Conservation (phyloP, 1,284 basidiomycete genomes). For the Amylostereum areolatum region DNA sequence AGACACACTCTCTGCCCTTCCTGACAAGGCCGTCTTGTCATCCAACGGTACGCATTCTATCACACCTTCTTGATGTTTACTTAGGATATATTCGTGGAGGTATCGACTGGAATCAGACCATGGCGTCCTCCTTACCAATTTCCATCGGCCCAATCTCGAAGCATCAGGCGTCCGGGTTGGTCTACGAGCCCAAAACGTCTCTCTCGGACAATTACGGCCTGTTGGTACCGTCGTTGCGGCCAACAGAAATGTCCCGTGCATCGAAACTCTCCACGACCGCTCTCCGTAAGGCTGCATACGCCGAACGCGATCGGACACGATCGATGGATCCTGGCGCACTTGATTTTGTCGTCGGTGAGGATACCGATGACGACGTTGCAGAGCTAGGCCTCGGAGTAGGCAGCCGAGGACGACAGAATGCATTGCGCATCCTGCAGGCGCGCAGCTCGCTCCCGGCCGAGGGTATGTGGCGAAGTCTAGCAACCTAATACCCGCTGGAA, state of each 20-base stretch:
- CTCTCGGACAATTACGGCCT: conserved; percentile 8
- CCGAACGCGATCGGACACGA: conserved; percentile 57
- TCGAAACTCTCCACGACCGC: conserved; percentile 34
- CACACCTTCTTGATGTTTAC: too few relatives aligned
- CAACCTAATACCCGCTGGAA: conserved; percentile 15
- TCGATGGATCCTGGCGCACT: conserved; percentile 62
- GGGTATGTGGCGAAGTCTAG: conserved; percentile 77
- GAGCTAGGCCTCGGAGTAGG: conserved; percentile 21
- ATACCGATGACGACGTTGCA: conserved; percentile 33
- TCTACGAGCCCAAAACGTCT: background rate
- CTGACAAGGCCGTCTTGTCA: too few relatives aligned
- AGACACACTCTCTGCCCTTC: too few relatives aligned
- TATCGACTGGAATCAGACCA: background rate
- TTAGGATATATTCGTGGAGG: background rate
- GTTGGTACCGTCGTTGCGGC: conserved; percentile 20
- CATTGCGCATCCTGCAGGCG: conserved; percentile 60
- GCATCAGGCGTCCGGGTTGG: background rate
- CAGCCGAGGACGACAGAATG: conserved; percentile 48
- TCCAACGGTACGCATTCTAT: too few relatives aligned
- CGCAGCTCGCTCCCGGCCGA: conserved; percentile 53
- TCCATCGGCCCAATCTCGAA: conserved; percentile 6
- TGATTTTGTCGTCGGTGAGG: conserved; percentile 49
- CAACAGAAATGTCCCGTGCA: background rate
- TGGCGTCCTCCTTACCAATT: conserved; percentile 10
- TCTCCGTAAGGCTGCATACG: conserved; percentile 55